phyloP scores from a whole-genome alignment of 2,329 filamentous ascomycete species.

The Calycina herbarum region DNA sequence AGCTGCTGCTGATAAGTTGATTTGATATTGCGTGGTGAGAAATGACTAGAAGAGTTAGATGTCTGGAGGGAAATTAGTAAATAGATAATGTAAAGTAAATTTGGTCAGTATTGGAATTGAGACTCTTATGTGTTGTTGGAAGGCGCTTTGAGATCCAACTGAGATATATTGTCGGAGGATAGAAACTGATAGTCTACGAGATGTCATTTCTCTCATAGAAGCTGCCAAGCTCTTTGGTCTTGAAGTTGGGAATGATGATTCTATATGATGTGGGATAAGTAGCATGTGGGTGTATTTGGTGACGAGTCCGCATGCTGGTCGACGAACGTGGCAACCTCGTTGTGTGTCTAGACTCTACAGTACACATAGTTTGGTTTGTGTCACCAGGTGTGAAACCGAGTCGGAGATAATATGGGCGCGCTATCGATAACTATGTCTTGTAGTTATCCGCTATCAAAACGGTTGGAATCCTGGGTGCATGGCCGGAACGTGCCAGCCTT shows the following conservation, averaged over 20 bases:
- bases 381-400: neutral
- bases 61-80: no score
- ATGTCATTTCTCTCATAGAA: neutral
- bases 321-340: neutral
- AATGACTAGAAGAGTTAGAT: no score
- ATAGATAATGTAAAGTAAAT: no score
- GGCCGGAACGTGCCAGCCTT: conserved; percentile 6
- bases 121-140: neutral
- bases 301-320: neutral
- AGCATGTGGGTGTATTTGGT: neutral
- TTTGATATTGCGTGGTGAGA: no score
- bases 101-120: no score
- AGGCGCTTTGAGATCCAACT: neutral
- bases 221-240: neutral
- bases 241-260: neutral
- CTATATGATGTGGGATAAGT: neutral
- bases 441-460: neutral
- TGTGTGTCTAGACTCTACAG: neutral
- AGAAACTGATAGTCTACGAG: neutral
- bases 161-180: neutral
- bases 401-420: neutral
- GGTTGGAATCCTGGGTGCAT: neutral
- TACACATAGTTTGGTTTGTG: neutral
- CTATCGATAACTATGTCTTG: no score
- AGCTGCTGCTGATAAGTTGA: no score